A percentile compares a stretch with the other conserved stretches of the same genome.
Evolutionary conservation across 768 basidiomycete species (phyloP).

Genomic region (Lentinula detonsa): DNA sequence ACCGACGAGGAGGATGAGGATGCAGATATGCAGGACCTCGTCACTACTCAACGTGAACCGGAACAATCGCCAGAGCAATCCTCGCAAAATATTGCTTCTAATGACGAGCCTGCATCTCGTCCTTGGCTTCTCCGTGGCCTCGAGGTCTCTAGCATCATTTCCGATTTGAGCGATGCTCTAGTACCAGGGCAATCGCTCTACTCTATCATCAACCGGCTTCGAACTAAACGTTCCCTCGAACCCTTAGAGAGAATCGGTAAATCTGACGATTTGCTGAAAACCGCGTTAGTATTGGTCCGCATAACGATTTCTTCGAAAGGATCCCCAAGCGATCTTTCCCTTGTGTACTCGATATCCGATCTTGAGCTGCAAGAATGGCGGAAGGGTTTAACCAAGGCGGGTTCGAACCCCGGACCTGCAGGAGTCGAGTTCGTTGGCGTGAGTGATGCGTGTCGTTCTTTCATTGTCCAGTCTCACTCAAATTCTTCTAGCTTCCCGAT

Average conservation of each 20-base stretch:
- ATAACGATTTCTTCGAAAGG: constrained; percentile 63
- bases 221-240: constrained; percentile 46
- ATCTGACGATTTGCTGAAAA: constrained; percentile 42
- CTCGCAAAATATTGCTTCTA: constrained; percentile 18
- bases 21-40: constrained; percentile 21
- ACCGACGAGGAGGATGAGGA: constrained; percentile 13
- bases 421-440: constrained; percentile 17
- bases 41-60: constrained; percentile 54
- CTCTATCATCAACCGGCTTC: constrained; percentile 51
- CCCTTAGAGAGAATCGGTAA: constrained; percentile 26
- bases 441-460: background rate
- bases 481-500: constrained; percentile 35
- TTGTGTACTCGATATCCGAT: constrained; percentile 61
- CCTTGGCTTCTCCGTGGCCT: constrained; percentile 73
- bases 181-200: constrained; percentile 40
- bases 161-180: constrained; percentile 28
- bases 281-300: constrained; percentile 64
- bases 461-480: background rate
- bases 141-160: constrained; percentile 39
- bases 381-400: constrained; percentile 22
- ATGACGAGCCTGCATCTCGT: constrained; percentile 12
- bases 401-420: constrained; percentile 18
- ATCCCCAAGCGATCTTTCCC: constrained; percentile 65
- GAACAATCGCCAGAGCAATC: constrained; percentile 6
- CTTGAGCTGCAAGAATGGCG: constrained; percentile 46